Evolutionary conservation across 2,329 filamentous ascomycete species (phyloP).

Genomic region (Chalara sp.): DNA sequence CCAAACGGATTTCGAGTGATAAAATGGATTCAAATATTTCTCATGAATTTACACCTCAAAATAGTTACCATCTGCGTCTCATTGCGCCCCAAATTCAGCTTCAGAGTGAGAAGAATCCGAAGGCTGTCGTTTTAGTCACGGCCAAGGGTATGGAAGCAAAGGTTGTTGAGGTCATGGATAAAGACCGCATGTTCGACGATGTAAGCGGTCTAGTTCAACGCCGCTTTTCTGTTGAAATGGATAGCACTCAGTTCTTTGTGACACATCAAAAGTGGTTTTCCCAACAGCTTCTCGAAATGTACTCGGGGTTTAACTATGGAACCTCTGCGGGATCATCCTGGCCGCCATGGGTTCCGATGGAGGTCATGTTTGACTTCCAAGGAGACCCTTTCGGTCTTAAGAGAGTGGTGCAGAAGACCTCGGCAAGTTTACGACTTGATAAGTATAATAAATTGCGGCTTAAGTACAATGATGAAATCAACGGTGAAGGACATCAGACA

Average conservation of each 20-base stretch:
- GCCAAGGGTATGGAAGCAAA: conserved; percentile 98
- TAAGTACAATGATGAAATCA: conserved; percentile 92
- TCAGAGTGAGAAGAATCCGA: conserved; percentile 96
- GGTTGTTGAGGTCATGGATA: conserved; percentile 97
- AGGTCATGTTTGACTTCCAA: conserved; percentile 97
- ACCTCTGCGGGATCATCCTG: conserved; percentile 78
- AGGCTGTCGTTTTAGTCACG: conserved; percentile 92
- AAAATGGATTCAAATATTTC: conserved; percentile 71
- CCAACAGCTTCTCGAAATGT: conserved; percentile 80
- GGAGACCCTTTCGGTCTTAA: conserved; percentile 96
- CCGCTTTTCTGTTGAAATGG: conserved; percentile 90
- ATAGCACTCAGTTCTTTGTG: conserved; percentile 97
- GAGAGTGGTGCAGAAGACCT: conserved; percentile 93
- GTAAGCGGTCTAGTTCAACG: conserved; percentile 94
- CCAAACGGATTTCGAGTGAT: conserved; percentile 39
- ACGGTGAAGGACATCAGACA: conserved; percentile 47
- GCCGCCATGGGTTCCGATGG: conserved; percentile 97
- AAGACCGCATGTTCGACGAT: conserved; percentile 81
- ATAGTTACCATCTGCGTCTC: conserved; percentile 88
- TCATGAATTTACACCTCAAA: conserved; percentile 82
- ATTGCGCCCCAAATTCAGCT: conserved; percentile 97
- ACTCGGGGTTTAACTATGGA: conserved; percentile 90
- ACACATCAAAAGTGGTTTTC: conserved; percentile 88
- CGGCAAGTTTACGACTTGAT: conserved; percentile 87
- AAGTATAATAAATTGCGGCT: conserved; percentile 96